These are phyloP conservation scores for Ceriops tagal DNA, from an alignment of 345 rosid genomes.

Conservation along the genomic window DNA sequence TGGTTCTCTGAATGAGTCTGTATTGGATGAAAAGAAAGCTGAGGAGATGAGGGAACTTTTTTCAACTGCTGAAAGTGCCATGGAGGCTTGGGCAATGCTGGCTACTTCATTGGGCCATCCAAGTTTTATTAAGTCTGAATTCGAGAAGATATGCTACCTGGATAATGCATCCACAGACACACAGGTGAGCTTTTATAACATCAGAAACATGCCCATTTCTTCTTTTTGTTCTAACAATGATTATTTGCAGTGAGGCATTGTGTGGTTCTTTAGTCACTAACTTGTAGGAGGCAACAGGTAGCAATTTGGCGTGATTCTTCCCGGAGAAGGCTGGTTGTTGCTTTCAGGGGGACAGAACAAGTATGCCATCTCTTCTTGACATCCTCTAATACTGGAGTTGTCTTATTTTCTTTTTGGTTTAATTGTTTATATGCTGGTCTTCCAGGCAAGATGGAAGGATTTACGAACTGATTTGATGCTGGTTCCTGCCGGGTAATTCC, in stretches of 20 bases:
- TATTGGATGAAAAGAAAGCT: constrained; percentile 57
- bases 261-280: constrained; percentile 22
- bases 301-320: constrained; percentile 95
- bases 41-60: constrained; percentile 89
- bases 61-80: constrained; percentile 86
- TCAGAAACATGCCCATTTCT: constrained; percentile 1
- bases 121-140: constrained; percentile 91
- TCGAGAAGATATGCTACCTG: constrained; percentile 85
- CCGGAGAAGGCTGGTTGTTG: constrained; percentile 70
- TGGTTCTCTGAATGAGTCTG: constrained; percentile 32
- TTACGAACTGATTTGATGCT: constrained; percentile 87
- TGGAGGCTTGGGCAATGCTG: constrained; percentile 99
- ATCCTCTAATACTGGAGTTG: constrained; percentile 1
- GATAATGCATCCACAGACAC: constrained; percentile 84
- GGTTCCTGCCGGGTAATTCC: constrained; percentile 77
- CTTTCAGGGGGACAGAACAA: constrained; percentile 98
- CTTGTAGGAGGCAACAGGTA: constrained; percentile 44
- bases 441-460: constrained; percentile 92
- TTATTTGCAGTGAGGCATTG: constrained; percentile 4
- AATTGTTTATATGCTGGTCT: constrained; percentile 17
- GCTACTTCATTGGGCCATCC: constrained; percentile 93
- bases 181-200: constrained; percentile 50
- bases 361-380: constrained; percentile 40
- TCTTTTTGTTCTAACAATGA: constrained; percentile 3
- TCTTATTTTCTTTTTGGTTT: constrained; percentile 14